Conservation (phyloP, 805 yeast genomes). For the Candida maris region DNA sequence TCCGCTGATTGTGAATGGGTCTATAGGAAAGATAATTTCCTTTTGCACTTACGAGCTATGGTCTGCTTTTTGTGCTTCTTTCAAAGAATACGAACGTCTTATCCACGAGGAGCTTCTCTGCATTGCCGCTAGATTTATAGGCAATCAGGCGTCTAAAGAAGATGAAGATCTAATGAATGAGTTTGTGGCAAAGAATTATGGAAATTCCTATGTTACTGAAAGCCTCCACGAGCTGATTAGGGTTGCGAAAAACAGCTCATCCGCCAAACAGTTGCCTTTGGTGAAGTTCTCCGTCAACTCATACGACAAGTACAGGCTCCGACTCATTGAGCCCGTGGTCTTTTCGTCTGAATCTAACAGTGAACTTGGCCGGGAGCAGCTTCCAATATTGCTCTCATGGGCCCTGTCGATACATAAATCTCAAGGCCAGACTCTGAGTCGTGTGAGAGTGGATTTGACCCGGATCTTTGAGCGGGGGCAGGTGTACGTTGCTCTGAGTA, state of each 20-base stretch:
- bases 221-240: slow-evolving; percentile 20
- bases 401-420: slow-evolving; percentile 82
- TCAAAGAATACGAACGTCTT: slow-evolving; percentile 24
- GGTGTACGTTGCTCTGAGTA: slow-evolving; percentile 75
- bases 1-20: slow-evolving; percentile 80
- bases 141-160: slow-evolving; percentile 9
- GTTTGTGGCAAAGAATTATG: slow-evolving; percentile 10
- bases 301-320: slow-evolving; percentile 28
- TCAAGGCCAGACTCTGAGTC: slow-evolving; percentile 76
- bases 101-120: slow-evolving; percentile 13
- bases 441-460: slow-evolving; percentile 65
- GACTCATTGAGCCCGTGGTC: slow-evolving; percentile 33
- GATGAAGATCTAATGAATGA: slow-evolving; percentile 21
- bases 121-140: slow-evolving; percentile 16
- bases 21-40: slow-evolving; percentile 72
- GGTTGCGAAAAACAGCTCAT: slow-evolving; percentile 19
- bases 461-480: slow-evolving; percentile 78
- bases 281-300: slow-evolving; percentile 41
- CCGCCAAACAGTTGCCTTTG: slow-evolving; percentile 35
- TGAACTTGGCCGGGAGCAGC: slow-evolving; percentile 45
- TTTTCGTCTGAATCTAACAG: slow-evolving; percentile 31
- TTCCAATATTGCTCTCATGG: slow-evolving; percentile 76
- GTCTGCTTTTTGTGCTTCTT: slow-evolving; percentile 20
- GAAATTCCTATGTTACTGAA: slow-evolving; percentile 4
- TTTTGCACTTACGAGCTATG: slow-evolving; percentile 38